phyloP scores from a whole-genome alignment of 2,329 filamentous ascomycete species.

The Colletotrichum camelliae region DNA sequence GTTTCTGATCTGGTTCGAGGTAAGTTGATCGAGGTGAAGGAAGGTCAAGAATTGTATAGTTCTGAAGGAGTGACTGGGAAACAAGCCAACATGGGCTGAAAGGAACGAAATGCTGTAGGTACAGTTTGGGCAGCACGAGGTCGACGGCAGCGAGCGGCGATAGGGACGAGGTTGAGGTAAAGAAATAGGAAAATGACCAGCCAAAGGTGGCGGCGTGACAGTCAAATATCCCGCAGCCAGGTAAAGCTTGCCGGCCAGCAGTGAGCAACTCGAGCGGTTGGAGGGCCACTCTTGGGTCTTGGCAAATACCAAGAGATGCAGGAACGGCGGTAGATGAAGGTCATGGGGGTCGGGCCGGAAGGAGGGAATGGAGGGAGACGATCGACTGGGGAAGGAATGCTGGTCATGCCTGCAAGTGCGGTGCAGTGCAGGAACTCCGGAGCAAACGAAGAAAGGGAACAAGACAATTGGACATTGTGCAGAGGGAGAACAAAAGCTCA shows the following conservation, averaged over 20 bases:
- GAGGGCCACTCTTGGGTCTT: neutral
- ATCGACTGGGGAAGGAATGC: neutral
- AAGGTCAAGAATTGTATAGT: slow-evolving; percentile 4
- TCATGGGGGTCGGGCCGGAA: neutral
- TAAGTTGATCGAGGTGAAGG: slow-evolving; percentile 16
- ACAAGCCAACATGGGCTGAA: slow-evolving; percentile 23
- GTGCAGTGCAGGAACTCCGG: neutral
- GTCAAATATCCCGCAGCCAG: slow-evolving; percentile 22
- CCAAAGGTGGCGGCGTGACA: neutral
- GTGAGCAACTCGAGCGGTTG: neutral
- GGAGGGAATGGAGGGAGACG: slow-evolving; percentile 2
- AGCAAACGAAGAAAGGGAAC: neutral
- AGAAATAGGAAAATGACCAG: neutral
- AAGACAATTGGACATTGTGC: neutral
- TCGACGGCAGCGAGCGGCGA: slow-evolving; percentile 11
- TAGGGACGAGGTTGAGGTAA: neutral
- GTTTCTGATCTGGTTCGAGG: neutral
- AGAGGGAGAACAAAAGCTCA: neutral
- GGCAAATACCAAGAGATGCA: slow-evolving; percentile 24
- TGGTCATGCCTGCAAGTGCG: neutral
- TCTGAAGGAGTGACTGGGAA: slow-evolving; percentile 25
- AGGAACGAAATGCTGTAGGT: slow-evolving; percentile 22
- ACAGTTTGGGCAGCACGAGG: slow-evolving; percentile 7
- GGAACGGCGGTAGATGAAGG: slow-evolving; percentile 18
- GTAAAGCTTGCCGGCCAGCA: neutral